Evolutionary conservation across 1,139 yeast genomes (phyloP), one percentile per base, ranked within the genome.

Genomic region (Diutina sp.): DNA sequence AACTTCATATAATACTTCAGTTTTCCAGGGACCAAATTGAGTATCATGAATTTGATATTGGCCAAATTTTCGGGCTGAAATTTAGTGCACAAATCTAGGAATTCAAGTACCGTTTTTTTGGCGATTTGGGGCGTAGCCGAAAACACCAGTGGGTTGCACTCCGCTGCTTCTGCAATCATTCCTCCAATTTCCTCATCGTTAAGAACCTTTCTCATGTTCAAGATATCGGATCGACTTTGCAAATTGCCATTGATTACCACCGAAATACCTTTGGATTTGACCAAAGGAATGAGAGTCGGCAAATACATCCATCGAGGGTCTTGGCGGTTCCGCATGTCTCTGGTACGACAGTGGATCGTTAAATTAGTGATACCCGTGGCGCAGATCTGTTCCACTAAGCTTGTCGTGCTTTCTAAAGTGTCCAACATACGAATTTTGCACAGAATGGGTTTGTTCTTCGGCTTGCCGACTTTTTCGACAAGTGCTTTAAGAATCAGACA

Each of bases 141-240:
- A 67, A 93, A 93, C 55, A 90, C 85, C 0, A 96, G 78, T 7
- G 96, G 93, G 65, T 93, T 91, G 9, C 79, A 67, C 68, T 93
- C 98, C 0, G 97, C 98, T 41, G 84, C 83, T 55, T 90, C 87
- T 0, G 97, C 99, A 62, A 91, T 84, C 99, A 93, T 93, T 7
- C 90, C 93, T 2, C 98, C 96, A 14, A 85, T 62, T 12, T 66
- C 69, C 58, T 80, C 80, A 2, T 76, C 72, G 0, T 84, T 83
- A 64, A 80, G 82, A 29, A 70, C 70, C 7, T 69, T 63, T 62
- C 82, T 84, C 54, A 91, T 65, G 44, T 72, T 71, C n/a, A 65
- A 61, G 60, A 80, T 81, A 59, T 91, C 95, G 12, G 66, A 61
- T 48, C 83, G 72, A 53, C 80, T 75, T 58, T 72, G 74, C 7